Base-by-base conservation (phyloP, 495 filamentous ascomycete genomes). In the Lindgomyces ingoldianus region DNA sequence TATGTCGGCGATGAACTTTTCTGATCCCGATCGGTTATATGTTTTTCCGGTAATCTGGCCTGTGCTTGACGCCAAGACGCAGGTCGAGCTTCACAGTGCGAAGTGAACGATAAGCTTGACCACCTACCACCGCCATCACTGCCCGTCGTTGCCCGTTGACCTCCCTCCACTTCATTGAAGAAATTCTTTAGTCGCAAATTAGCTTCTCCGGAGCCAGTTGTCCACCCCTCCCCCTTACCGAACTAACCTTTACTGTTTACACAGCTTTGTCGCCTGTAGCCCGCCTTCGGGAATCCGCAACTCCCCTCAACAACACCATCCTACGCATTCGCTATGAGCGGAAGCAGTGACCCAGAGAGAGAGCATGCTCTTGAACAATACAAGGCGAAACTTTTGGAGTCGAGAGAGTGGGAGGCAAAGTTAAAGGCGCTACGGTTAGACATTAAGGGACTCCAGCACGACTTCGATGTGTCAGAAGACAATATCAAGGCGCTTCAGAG, bases 401-500 rank as follows among this genome's bases (percentile, higher is more conserved):
- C 95, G 58, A 87, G 94, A 77, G 95, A 99, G 82, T 97, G 91
- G 90, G 95, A 99, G 75, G 87, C 95, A 22, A 98, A 98, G 82
- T 81, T 98, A 47, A 98, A 96, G 78, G 83, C 86, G 8, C 76
- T 99, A 59, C 89, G 94, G 46, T 78, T 93, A 78, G 95, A 96
- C 41, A 96, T 99, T 76, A 98, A 96, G 80, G 91, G 88, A 52
- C 76, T 97, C 41, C 91, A 96, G 71, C 91, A 90, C 65, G 93
- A 98, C 62, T 98, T 92, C 70, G 93, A 98, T 75, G 85, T 93
- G 56, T 97, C 94, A 25, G 94, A 99, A 77, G 95, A 99, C 65
- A 98, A 98, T 80, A 98, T 99, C 82, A 99, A 99, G 81, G 94
- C 94, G 66, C 77, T 99, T 70, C 94, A 99, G 81, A 98, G 95